Conservation (phyloP, 2,329 filamentous ascomycete species). For the Meredithiella fracta region DNA sequence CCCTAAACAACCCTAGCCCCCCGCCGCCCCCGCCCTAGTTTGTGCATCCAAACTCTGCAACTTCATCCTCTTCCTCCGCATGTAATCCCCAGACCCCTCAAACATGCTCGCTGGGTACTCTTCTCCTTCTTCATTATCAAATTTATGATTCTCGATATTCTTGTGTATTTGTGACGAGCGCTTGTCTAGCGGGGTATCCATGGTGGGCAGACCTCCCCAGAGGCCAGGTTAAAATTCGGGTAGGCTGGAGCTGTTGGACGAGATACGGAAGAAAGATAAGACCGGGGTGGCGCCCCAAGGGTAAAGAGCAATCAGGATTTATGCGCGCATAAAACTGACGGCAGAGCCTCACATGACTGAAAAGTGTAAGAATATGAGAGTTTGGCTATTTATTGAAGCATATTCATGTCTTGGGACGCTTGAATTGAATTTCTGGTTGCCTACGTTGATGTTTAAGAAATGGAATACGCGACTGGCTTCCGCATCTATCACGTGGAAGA, state of each 20-base stretch:
- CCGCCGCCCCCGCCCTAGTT: slow-evolving; percentile 48
- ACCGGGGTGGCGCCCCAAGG: no score
- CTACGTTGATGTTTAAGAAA: background rate
- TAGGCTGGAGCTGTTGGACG: no score
- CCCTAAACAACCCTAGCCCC: slow-evolving; percentile 70
- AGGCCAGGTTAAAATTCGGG: no score
- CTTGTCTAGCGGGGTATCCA: slow-evolving; percentile 46
- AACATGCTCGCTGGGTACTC: slow-evolving; percentile 82
- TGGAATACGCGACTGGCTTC: background rate
- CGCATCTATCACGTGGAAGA: no score
- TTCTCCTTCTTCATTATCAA: slow-evolving; percentile 68
- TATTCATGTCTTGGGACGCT: no score
- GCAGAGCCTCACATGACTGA: no score
- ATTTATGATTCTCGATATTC: slow-evolving; percentile 49
- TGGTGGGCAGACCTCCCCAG: slow-evolving; percentile 19
- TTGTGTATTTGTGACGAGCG: slow-evolving; percentile 47
- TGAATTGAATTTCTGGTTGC: background rate
- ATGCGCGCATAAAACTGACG: no score
- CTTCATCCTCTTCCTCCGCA: slow-evolving; percentile 90
- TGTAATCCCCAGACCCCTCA: slow-evolving; percentile 81
- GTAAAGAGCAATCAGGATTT: no score
- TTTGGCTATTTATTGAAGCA: no score
- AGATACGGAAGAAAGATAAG: no score
- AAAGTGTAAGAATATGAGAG: no score
- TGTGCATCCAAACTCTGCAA: slow-evolving; percentile 85